Evolutionary conservation across 108 stramenopile species (phyloP).

Genomic region (Nitzschia sp.): DNA sequence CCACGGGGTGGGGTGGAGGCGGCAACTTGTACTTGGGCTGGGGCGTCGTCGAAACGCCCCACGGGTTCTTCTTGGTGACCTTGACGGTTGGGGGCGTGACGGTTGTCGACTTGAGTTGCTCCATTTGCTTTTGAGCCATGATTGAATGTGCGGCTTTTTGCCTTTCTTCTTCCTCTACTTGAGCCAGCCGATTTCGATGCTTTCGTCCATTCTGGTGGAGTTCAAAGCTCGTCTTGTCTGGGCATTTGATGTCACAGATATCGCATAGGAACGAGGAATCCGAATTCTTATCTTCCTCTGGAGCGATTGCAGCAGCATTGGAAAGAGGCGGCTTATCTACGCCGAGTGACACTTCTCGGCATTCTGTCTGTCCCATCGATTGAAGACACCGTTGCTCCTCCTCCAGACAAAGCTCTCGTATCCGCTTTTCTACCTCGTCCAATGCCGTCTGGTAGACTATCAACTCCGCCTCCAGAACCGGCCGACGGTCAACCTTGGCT

Average conservation of each 20-base stretch:
- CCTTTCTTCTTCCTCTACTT: constrained; percentile 64
- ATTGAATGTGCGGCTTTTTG: constrained; percentile 53
- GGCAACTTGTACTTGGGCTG: constrained; percentile 45
- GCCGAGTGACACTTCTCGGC: background rate
- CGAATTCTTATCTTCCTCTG: background rate
- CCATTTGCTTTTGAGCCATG: constrained; percentile 44
- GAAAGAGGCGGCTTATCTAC: background rate
- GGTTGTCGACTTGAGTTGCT: constrained; percentile 24
- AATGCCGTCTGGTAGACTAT: constrained; percentile 41
- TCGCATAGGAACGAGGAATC: constrained; percentile 44
- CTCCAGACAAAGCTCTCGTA: constrained; percentile 22
- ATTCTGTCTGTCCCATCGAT: background rate
- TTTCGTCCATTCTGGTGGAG: constrained; percentile 80
- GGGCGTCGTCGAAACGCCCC: constrained; percentile 22
- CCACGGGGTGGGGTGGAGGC: constrained; percentile 39
- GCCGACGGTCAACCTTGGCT: constrained; percentile 50
- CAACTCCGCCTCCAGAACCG: constrained; percentile 47
- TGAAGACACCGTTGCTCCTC: background rate
- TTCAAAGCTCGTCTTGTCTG: constrained; percentile 60
- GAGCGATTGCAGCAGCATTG: background rate
- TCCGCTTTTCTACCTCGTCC: constrained; percentile 35
- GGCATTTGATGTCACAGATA: constrained; percentile 65
- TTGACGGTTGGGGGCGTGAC: background rate
- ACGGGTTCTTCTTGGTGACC: constrained; percentile 26
- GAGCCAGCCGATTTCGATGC: constrained; percentile 76